phyloP scores from a whole-genome alignment of 73 alveolate species.

The Paramecium primaurelia region DNA sequence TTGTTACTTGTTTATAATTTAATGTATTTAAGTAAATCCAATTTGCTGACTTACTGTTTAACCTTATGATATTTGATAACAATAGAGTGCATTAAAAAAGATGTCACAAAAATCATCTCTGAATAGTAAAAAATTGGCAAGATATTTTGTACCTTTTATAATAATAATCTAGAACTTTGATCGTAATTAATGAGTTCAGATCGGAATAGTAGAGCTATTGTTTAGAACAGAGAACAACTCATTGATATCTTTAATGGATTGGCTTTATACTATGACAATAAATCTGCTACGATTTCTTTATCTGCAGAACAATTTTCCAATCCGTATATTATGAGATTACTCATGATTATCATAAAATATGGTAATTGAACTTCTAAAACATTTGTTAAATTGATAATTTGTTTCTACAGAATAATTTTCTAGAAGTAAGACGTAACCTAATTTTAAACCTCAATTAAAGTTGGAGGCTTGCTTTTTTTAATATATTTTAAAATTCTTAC shows the following conservation, averaged over 20 bases:
- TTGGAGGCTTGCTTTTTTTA: neutral
- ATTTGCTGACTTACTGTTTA: neutral
- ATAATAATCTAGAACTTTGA: neutral
- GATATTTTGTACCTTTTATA: slow-evolving; percentile 7
- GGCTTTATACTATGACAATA: neutral
- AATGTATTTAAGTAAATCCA: neutral
- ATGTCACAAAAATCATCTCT: slow-evolving; percentile 33
- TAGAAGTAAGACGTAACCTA: neutral
- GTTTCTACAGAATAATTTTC: neutral
- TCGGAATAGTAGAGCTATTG: neutral
- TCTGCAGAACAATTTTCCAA: neutral
- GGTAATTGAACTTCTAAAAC: neutral
- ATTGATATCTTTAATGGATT: slow-evolving; percentile 23
- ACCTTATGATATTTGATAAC: slow-evolving; percentile 2
- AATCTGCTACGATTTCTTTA: neutral
- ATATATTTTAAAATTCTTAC: neutral
- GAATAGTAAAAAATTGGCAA: slow-evolving; percentile 30
- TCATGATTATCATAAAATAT: neutral
- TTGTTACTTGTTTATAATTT: neutral
- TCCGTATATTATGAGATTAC: slow-evolving; percentile 14
- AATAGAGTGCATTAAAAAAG: slow-evolving; percentile 3
- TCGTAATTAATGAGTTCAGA: neutral
- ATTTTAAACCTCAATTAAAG: slow-evolving; percentile 20
- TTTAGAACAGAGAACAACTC: slow-evolving; percentile 28
- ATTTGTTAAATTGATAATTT: neutral